Base-by-base conservation (phyloP, 2,329 filamentous ascomycete species). In the Colletotrichum costaricense region DNA sequence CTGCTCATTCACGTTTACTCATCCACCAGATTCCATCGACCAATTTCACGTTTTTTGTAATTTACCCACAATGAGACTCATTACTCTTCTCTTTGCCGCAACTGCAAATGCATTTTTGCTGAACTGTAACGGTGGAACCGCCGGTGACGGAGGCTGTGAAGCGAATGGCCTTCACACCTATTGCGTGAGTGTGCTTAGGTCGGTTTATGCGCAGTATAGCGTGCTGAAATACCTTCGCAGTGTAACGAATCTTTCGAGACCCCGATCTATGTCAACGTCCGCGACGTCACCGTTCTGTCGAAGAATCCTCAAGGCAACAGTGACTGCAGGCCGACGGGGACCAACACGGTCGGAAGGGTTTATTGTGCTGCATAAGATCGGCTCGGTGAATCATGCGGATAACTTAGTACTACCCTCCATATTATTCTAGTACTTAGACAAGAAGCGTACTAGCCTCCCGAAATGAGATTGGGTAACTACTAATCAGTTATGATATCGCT, bases 341-440 rank as follows among this genome's bases (percentile, higher is more conserved):
- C 42, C 19, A 19, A 46, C 6, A 46, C 42, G 42, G 3, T 6
- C 16, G 42, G 42, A 4, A 46, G 42, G 3, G 16, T 19, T 46
- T 46, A 8, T 3, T 46, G 42, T 46, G 42, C 42, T n/a, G 16
- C 42, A 46, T 46, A 19, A 46, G 42, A 7, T n/a, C 42, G 19
- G 16, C 42, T 4, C 19, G 42, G 5, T 19, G 42, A n/a, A 46
- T 3, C 7, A 3, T 7, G 42, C 19, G 5, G 42, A 46, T 7
- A 4, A 46, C 0, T 7, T 46, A 16, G 19, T 0, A 14, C 3
- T n/a, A 16, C 8, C n/a, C 16, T n/a, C 1, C 7, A 5, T 5
- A 38, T 9, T 3, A 26, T 26, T 1, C 26, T 26, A 26, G 4
- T 11, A 14, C 33, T 30, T 30, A 30, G 2, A 8, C 28, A 8